Evolutionary conservation across 805 yeast genomes (phyloP).

Genomic region (Yarrowia sp.): DNA sequence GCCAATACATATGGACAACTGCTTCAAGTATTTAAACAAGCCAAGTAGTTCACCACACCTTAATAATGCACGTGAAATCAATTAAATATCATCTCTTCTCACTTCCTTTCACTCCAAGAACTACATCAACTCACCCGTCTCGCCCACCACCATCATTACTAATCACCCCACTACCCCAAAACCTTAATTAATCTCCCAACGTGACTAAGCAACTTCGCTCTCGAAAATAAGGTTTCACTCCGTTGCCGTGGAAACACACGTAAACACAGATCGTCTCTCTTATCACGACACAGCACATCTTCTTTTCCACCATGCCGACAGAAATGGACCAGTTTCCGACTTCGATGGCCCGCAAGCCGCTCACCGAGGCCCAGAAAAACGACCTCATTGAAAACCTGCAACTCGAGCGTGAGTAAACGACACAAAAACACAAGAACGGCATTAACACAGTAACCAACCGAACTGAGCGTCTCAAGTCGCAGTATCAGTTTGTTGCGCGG

Average conservation of each 20-base stretch:
- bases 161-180: background rate
- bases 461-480: conserved; percentile 37
- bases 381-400: conserved; percentile 29
- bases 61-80: too few relatives aligned
- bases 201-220: background rate
- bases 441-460: conserved; percentile 35
- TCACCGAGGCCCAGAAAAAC: conserved; percentile 28
- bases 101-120: too few relatives aligned
- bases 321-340: conserved; percentile 20
- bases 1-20: too few relatives aligned
- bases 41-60: too few relatives aligned
- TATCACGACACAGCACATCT: background rate
- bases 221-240: too few relatives aligned
- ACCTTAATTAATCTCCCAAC: background rate
- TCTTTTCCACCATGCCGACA: background rate
- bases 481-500: conserved; percentile 34
- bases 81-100: too few relatives aligned
- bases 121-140: too few relatives aligned
- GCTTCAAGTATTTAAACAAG: too few relatives aligned
- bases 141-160: too few relatives aligned
- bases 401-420: conserved; percentile 31
- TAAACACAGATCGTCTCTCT: background rate
- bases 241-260: conserved; percentile 1
- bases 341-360: conserved; percentile 21
- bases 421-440: background rate